A percentile compares a stretch with the other conserved stretches of the same genome.
These are phyloP conservation scores for Aspergillus pseudoterreus DNA, from an alignment of 2,329 filamentous ascomycete genomes.

Conservation along the genomic window DNA sequence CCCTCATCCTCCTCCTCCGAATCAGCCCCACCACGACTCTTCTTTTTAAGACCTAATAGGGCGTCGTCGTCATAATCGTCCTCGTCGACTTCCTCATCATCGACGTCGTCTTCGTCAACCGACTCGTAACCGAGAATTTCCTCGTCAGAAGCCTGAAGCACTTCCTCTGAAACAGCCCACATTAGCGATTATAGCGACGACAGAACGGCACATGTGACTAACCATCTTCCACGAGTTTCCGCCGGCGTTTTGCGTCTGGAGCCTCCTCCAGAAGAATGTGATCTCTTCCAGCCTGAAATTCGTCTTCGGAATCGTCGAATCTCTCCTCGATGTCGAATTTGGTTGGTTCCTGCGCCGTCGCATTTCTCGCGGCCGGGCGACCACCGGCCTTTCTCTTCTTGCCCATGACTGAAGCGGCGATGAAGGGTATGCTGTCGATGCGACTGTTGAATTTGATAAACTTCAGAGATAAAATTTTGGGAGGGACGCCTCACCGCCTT, in stretches of 20 bases:
- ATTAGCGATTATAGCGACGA: slow-evolving; percentile 14
- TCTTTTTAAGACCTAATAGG: slow-evolving; percentile 11
- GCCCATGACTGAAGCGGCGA: slow-evolving; percentile 38
- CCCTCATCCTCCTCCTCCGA: slow-evolving; percentile 46
- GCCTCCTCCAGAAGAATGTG: slow-evolving; percentile 81
- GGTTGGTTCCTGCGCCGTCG: slow-evolving; percentile 24
- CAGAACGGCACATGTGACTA: slow-evolving; percentile 8
- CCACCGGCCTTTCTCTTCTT: slow-evolving; percentile 67
- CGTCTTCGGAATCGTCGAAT: slow-evolving; percentile 89
- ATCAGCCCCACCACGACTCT: slow-evolving; percentile 18
- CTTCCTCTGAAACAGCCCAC: slow-evolving; percentile 44
- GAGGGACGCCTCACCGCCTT: slow-evolving; percentile 29
- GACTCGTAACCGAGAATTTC: slow-evolving; percentile 56
- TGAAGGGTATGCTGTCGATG: neutral
- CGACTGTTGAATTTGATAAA: slow-evolving; percentile 14
- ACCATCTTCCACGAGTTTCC: slow-evolving; percentile 67
- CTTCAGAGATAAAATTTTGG: slow-evolving; percentile 34
- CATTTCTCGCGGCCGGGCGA: slow-evolving; percentile 35
- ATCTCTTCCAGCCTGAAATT: slow-evolving; percentile 84
- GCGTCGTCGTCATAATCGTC: slow-evolving; percentile 36
- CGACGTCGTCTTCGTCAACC: slow-evolving; percentile 45
- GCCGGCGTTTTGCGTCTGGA: slow-evolving; percentile 71
- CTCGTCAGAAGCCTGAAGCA: slow-evolving; percentile 59
- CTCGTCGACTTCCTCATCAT: slow-evolving; percentile 34
- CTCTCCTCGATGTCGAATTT: slow-evolving; percentile 57